Evolutionary conservation across 2,329 filamentous ascomycete species (phyloP), one percentile per base, ranked within the genome.

Genomic region (Fusarium avenaceum): DNA sequence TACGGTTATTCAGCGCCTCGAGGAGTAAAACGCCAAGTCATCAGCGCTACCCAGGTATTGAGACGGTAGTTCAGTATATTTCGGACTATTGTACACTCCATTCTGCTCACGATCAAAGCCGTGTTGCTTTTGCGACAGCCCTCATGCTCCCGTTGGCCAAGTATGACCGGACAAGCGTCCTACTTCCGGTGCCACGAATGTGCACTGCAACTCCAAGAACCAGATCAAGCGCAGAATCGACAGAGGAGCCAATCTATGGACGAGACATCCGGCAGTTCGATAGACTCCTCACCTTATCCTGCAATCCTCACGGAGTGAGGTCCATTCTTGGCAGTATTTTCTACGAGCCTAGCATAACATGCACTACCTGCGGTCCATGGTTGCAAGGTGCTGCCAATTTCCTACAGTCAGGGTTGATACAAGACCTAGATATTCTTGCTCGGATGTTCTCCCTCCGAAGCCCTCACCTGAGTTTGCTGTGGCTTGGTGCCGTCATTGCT

Each of bases 391-490:
- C 46, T 33, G 63, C 46, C 40, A 56, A 50, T 32, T 11, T 66
- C 28, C 11, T 66, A 17, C 30, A 53, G 10, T 49, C 50, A 15
- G 32, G 46, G 17, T 20, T 6, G 24, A 44, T 43, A 22, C 30
- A 50, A 33, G 38, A 57, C 46, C 63, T 52, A 22, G 38, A 61
- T 20, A 39, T 61, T 40, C 61, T 64, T 8, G 39, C 50, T 19
- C 39, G 53, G 22, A 50, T 63, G 8, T 43, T 63, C 6, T 57
- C 57, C 28, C 44, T 43, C 30, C 53, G 43, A 10, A 44, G 47
- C 33, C 50, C 61, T n/a, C n/a, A 60, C 39, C 38, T 69, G 30
- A 55, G 54, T 28, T 66, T 66, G 46, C 52, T 69, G 15, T 69
- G 58, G 63, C 59, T 66, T 9, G 63, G 63, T 40, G 55, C 50